phyloP scores from a whole-genome alignment of 805 yeast species.

The Kluyveromyces dobzhanskii region DNA sequence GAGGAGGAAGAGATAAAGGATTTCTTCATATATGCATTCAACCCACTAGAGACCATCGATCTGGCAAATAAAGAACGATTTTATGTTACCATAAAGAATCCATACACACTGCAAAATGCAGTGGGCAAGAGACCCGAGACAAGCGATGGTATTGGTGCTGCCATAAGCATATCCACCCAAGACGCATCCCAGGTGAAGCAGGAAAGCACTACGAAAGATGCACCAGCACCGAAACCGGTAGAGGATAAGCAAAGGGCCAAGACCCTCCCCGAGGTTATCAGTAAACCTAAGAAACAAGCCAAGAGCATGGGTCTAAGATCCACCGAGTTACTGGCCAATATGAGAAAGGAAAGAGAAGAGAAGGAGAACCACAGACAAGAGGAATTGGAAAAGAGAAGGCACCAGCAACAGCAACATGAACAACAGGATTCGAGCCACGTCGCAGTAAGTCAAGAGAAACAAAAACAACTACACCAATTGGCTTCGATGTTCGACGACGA shows the following conservation, averaged over 20 bases:
- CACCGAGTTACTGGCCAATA: conserved; percentile 25
- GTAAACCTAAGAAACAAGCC: not conserved
- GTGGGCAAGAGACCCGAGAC: conserved; percentile 10
- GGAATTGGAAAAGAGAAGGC: conserved; percentile 21
- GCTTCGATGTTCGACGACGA: conserved; percentile 24
- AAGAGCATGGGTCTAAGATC: conserved; percentile 21
- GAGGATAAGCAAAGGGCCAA: conserved; percentile 1
- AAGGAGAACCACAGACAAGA: conserved; percentile 23
- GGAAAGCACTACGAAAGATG: conserved; percentile 5
- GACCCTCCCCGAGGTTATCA: conserved; percentile 3
- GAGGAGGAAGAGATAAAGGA: conserved; percentile 16
- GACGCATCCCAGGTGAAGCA: conserved; percentile 1
- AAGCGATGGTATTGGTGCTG: conserved; percentile 5
- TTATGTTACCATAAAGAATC: conserved; percentile 14
- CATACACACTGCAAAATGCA: conserved; percentile 9
- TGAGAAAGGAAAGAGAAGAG: conserved; percentile 26
- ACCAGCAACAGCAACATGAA: conserved; percentile 3
- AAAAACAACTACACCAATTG: conserved; percentile 24
- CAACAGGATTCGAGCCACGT: conserved; percentile 5
- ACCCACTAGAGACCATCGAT: conserved; percentile 22
- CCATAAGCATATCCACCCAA: conserved; percentile 1
- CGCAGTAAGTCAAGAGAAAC: conserved; percentile 18
- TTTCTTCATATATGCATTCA: conserved; percentile 28
- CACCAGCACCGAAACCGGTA: conserved; percentile 6
- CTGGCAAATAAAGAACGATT: conserved; percentile 16